Evolutionary conservation across 768 basidiomycete species (phyloP).

Genomic region (Naganishia antarctica): DNA sequence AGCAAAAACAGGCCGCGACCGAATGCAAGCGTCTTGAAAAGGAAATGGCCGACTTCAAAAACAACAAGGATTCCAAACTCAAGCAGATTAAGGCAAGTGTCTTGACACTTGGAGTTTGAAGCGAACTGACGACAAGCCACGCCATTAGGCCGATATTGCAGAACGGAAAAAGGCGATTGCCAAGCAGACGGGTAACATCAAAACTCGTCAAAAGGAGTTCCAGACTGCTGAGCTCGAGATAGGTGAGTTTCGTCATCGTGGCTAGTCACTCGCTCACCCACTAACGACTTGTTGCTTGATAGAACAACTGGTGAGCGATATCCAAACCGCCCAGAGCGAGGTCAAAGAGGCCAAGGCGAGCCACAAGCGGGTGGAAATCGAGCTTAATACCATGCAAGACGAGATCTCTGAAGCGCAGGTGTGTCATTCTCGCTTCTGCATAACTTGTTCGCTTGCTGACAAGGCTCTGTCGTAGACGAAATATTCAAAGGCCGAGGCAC

Average conservation of each 20-base stretch:
- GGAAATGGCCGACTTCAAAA: slow-evolving; percentile 98
- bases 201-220: slow-evolving; percentile 80
- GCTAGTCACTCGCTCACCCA: too few species aligned
- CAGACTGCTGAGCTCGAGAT: slow-evolving; percentile 82
- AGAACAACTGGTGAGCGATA: slow-evolving; percentile 80
- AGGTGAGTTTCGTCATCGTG: slow-evolving; percentile 57
- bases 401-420: slow-evolving; percentile 39
- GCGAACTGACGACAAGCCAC: background rate
- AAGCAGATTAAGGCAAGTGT: slow-evolving; percentile 75
- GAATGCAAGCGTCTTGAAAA: slow-evolving; percentile 84
- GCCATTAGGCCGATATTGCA: slow-evolving; percentile 64
- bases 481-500: slow-evolving; percentile 63
- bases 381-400: slow-evolving; percentile 59
- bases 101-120: background rate
- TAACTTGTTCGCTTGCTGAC: background rate
- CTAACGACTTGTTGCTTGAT: slow-evolving; percentile 18
- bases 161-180: slow-evolving; percentile 75
- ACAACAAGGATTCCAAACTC: slow-evolving; percentile 96
- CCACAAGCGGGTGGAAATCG: slow-evolving; percentile 58
- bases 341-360: slow-evolving; percentile 54
- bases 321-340: slow-evolving; percentile 55
- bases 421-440: background rate
- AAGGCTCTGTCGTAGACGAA: slow-evolving; percentile 48
- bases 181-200: slow-evolving; percentile 74
- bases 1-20: slow-evolving; percentile 67